These are phyloP conservation scores for Teunomyces aglyptinius DNA, from an alignment of 805 yeast genomes.

Conservation along the genomic window DNA sequence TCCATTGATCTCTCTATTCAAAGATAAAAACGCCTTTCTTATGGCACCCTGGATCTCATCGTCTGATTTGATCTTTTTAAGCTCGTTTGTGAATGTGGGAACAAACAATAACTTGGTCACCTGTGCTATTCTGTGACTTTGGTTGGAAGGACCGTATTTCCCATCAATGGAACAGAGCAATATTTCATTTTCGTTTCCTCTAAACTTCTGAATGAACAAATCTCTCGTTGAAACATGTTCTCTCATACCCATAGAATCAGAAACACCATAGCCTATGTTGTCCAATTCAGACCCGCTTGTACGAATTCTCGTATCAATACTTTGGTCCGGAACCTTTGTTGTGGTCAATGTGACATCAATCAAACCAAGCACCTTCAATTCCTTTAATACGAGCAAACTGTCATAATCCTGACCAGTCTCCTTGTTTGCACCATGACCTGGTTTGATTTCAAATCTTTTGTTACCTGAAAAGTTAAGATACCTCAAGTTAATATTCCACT, in stretches of 20 bases:
- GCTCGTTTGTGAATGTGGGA: constrained; percentile 63
- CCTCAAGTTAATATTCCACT: constrained; percentile 68
- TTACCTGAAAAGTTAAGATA: constrained; percentile 92
- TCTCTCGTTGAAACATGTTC: constrained; percentile 73
- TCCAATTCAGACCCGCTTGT: constrained; percentile 82
- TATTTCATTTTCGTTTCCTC: constrained; percentile 81
- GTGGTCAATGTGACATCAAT: constrained; percentile 95
- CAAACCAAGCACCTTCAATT: constrained; percentile 73
- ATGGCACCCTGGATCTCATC: constrained; percentile 70
- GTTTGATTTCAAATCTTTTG: constrained; percentile 84
- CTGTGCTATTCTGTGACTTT: constrained; percentile 65
- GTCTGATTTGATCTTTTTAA: constrained; percentile 42
- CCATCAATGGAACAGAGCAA: constrained; percentile 87
- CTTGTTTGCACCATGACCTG: constrained; percentile 53
- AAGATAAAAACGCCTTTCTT: constrained; percentile 72
- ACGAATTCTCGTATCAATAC: constrained; percentile 77
- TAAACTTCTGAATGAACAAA: constrained; percentile 79
- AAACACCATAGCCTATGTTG: constrained; percentile 82
- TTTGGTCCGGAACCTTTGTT: constrained; percentile 86
- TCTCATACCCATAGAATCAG: constrained; percentile 76
- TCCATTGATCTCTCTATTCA: constrained; percentile 81
- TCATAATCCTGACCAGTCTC: constrained; percentile 66
- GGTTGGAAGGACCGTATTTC: constrained; percentile 51
- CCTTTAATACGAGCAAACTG: constrained; percentile 57
- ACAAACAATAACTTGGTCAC: constrained; percentile 72